Evolutionary conservation across 768 basidiomycete species (phyloP).

Genomic region (Steccherinum ochraceum): DNA sequence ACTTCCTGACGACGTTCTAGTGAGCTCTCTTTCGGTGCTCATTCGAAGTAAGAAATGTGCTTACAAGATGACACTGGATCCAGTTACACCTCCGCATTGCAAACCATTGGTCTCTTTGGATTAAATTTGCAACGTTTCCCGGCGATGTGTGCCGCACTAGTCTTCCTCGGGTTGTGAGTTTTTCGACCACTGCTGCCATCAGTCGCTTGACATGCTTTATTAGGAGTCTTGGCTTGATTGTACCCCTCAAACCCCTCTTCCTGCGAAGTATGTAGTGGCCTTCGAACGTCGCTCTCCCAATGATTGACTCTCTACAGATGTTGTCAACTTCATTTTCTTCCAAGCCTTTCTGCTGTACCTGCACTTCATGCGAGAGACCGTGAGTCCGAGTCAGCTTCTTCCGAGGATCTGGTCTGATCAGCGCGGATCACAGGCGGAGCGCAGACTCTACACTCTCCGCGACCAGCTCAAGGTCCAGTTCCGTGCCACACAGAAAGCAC

Average conservation of each 20-base stretch:
- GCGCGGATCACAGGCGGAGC: conserved; percentile 28
- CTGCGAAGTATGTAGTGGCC: conserved; percentile 27
- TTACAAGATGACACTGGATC: conserved; percentile 4
- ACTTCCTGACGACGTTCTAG: conserved; percentile 33
- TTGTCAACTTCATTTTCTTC: conserved; percentile 72
- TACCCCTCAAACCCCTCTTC: conserved; percentile 33
- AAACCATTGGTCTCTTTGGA: conserved; percentile 69
- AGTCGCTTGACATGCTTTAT: conserved; percentile 13
- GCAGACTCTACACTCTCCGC: conserved; percentile 43
- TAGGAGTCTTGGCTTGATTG: conserved; percentile 29
- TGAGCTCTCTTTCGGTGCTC: conserved; percentile 11
- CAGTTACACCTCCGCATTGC: conserved; percentile 32
- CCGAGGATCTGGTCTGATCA: background rate
- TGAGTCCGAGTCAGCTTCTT: no score
- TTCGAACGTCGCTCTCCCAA: conserved; percentile 1
- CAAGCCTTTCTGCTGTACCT: conserved; percentile 77
- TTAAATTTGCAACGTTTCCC: conserved; percentile 60
- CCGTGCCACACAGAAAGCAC: conserved; percentile 54
- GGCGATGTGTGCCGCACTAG: conserved; percentile 51
- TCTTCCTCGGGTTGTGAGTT: conserved; percentile 50
- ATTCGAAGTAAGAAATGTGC: background rate
- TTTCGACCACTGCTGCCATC: background rate
- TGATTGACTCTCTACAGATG: conserved; percentile 29
- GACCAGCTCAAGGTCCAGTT: conserved; percentile 51
- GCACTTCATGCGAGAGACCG: conserved; percentile 37